Evolutionary conservation across 1,284 basidiomycete species (phyloP), one percentile per base, ranked within the genome.

Genomic region (Athelia sp.): DNA sequence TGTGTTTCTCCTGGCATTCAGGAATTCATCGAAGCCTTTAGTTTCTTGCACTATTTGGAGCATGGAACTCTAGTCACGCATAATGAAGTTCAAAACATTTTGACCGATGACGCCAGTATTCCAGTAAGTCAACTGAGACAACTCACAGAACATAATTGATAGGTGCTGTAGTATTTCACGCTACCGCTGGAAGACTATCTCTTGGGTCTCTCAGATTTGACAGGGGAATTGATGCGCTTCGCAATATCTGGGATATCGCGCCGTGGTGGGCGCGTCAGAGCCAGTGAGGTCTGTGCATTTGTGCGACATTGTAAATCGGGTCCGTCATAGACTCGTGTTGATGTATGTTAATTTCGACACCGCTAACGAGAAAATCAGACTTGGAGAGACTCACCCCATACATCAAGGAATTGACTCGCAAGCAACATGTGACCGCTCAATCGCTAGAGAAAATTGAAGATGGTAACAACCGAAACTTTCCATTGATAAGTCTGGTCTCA

Each of bases 141-240:
- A 44, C 43, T 42, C 46, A 34, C 38, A 44, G 43, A 43, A 13
- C 3, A 35, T 54, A 21, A 34, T 34, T 42, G 17, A 49, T 45
- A 15, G 46, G 31, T 32, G 23, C 46, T 47, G 11, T 57, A 90
- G 87, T 85, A 78, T 55, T 82, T 92, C 56, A 78, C 81, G 11
- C 59, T 92, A 23, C 75, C 90, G 2, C 63, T 79, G 22, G 81
- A 87, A 48, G 94, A 98, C 59, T 98, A 98, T 64, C 73, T 98
- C 14, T 79, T 98, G 2, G 96, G 96, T 14, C 72, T 98, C 24
- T 93, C 92, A 1, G 96, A 99, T 65, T 74, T 99, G 29, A 97
- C 93, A 0, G 96, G 96, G 38, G 96, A 98, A 67, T 80, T 96
- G n/a, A 98, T 98, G 96, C 81, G 96, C 32, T 90, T 88, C 54